phyloP scores from a whole-genome alignment of 129 eudicot genomes.

The Silybum marianum region DNA sequence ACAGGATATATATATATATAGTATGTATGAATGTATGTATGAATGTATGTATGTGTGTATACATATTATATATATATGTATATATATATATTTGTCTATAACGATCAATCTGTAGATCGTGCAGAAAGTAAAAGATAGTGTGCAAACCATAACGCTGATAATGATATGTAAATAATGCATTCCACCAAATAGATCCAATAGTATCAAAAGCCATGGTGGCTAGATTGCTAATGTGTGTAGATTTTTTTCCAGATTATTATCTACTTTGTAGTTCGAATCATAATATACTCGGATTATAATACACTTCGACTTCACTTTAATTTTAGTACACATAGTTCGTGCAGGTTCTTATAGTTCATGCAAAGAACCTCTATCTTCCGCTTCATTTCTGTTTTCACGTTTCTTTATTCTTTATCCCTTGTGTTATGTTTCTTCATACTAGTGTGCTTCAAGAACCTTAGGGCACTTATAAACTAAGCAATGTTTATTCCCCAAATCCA shows the following conservation, averaged over 20 bases:
- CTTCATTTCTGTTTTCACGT: background rate
- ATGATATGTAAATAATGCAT: constrained; percentile 20
- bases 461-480: background rate
- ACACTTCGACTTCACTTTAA: background rate
- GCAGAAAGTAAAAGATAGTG: constrained; percentile 38
- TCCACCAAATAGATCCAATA: constrained; percentile 3
- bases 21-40: background rate
- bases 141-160: constrained; percentile 36
- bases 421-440: background rate
- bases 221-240: background rate
- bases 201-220: constrained; percentile 5
- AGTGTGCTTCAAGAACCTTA: background rate
- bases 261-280: background rate
- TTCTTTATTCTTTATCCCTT: background rate
- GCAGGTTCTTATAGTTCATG: background rate
- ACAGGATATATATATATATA: constrained; percentile 30
- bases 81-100: background rate
- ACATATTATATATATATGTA: background rate
- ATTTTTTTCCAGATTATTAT: background rate
- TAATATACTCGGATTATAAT: background rate
- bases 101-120: constrained; percentile 27
- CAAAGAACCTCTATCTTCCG: background rate
- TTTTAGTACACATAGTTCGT: background rate
- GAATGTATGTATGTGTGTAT: background rate
- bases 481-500: background rate